Base-by-base conservation (phyloP, 768 basidiomycete genomes). In the Rhodotorula toruloides region DNA sequence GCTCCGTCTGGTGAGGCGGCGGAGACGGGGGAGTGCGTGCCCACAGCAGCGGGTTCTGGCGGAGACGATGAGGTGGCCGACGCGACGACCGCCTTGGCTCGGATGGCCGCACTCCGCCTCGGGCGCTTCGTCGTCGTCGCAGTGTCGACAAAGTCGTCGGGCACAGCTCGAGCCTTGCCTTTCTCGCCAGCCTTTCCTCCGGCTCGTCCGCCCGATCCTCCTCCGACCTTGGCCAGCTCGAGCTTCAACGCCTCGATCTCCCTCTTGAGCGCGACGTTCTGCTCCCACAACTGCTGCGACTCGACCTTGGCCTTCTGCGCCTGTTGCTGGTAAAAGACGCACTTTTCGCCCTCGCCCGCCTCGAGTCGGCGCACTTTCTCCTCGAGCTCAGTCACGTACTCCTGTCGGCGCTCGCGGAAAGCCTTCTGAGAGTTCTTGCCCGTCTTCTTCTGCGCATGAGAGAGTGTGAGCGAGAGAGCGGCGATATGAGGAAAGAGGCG, bases 251-350 rank as follows among this genome's bases (percentile, higher is more conserved):
- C 34, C 37, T 58, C 67, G 64, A 68, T 72, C 61, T 72, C 71
- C 19, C 54, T 53, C 27, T 43, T 42, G 8, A 68, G 54, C 21
- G 48, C 37, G 3, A 53, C 50, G n/a, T n/a, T n/a, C n/a, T n/a
- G n/a, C n/a, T n/a, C n/a, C n/a, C n/a, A n/a, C n/a, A n/a, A n/a
- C n/a, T n/a, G n/a, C n/a, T n/a, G n/a, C 43, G 67, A 32, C 37
- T 72, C 71, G 34, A 49, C 21, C 44, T 66, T 68, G 50, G 67
- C 63, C 55, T 61, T 50, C 32, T 59, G 60, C 12, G 71, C 71
- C 64, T 68, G 67, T 32, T 63, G 60, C 54, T 72, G 71, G 54
- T 62, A 72, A 54, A 68, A 72, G 53, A 65, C 63, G 48, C 57
- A 56, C 54, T 68, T 65, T 31, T 68, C 71, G 56, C 71, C 67